phyloP scores from a whole-genome alignment of 2,329 filamentous ascomycete genomes.

The Xylaria sp. region DNA sequence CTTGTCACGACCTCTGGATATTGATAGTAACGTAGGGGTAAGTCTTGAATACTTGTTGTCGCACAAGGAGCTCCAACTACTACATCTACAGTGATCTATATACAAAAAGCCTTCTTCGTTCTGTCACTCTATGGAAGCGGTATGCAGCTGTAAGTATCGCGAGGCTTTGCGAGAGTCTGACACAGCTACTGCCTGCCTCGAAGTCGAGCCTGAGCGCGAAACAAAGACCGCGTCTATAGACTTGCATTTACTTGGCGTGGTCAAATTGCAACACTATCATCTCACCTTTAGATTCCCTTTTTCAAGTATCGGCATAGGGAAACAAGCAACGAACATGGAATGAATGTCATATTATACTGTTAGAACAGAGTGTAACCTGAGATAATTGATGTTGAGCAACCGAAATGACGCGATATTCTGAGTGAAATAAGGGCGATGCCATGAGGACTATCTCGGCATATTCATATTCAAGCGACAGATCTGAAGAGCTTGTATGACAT shows the following conservation, averaged over 20 bases:
- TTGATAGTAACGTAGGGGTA: too few relatives aligned
- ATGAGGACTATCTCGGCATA: neutral
- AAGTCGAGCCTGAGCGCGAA: too few relatives aligned
- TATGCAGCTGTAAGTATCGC: too few relatives aligned
- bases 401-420: neutral
- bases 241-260: neutral
- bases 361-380: neutral
- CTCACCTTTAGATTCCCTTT: neutral
- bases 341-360: neutral
- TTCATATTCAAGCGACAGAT: neutral
- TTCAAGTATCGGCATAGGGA: neutral
- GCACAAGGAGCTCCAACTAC: too few relatives aligned
- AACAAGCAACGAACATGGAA: neutral
- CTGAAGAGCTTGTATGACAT: neutral
- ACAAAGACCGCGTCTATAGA: too few relatives aligned
- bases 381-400: neutral
- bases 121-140: too few relatives aligned
- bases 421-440: too few relatives aligned
- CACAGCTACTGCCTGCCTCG: neutral
- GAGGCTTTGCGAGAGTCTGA: too few relatives aligned
- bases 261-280: neutral
- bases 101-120: too few relatives aligned
- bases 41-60: too few relatives aligned
- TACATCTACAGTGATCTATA: too few relatives aligned
- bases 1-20: neutral